phyloP scores from a whole-genome alignment of 306 rosid genomes.

The Comarum palustre region DNA sequence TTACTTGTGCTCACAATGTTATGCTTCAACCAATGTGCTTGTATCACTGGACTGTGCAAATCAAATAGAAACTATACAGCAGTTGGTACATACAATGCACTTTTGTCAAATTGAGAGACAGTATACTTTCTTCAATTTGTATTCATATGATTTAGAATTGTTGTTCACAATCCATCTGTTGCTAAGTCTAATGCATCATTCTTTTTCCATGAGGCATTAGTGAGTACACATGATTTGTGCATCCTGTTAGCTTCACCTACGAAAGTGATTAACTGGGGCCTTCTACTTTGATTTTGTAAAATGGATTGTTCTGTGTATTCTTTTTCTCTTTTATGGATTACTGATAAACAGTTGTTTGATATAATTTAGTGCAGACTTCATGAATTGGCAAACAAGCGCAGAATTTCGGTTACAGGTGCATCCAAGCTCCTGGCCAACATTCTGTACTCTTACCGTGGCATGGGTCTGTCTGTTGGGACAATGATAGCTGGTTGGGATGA shows the following conservation, averaged over 20 bases:
- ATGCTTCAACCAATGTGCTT: not conserved
- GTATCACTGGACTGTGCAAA: not conserved
- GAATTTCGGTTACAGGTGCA: constrained; percentile 96
- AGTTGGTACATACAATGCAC: not conserved
- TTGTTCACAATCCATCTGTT: not conserved
- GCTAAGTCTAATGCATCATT: not conserved
- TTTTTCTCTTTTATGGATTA: not conserved
- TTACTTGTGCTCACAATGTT: not conserved
- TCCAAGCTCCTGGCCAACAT: constrained; percentile 93
- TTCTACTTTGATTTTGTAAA: not conserved
- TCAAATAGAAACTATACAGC: not conserved
- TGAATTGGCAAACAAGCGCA: constrained; percentile 83
- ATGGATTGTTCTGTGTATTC: not conserved
- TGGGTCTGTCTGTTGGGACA: constrained; percentile 97
- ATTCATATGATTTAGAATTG: not conserved
- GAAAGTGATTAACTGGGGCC: not conserved
- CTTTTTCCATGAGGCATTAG: not conserved
- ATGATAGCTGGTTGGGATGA: constrained; percentile 99
- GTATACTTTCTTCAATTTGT: not conserved
- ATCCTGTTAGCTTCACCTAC: not conserved
- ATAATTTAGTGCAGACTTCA: constrained; percentile 70
- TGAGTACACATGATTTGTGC: not conserved
- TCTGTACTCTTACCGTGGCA: constrained; percentile 90
- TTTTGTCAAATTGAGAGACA: not conserved
- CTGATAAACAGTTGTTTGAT: constrained; percentile 9